Conservation (phyloP, 345 rosid genomes). For the Aethionema arabicum region DNA sequence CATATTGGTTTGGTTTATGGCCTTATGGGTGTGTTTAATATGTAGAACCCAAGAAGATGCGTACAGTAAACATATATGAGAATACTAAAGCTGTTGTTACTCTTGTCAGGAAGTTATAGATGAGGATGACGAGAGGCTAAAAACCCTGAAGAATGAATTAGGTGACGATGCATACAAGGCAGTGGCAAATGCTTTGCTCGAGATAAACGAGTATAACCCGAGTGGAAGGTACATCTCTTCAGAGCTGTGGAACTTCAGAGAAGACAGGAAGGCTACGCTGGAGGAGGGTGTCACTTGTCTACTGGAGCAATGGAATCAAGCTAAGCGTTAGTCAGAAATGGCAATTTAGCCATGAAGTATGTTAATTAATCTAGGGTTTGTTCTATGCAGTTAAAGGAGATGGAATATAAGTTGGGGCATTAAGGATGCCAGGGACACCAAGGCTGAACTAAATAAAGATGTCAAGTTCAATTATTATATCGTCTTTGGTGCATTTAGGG, state of each 20-base stretch:
- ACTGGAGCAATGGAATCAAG: conserved; percentile 50
- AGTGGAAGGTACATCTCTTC: conserved; percentile 83
- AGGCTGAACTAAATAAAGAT: background rate
- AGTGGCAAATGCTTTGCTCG: conserved; percentile 60
- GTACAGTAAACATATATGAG: background rate
- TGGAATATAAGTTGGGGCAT: background rate
- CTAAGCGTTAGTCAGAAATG: conserved; percentile 35
- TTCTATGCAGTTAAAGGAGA: conserved; percentile 20
- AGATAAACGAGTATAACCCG: conserved; percentile 86
- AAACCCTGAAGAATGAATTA: conserved; percentile 51
- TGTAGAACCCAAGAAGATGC: conserved; percentile 16
- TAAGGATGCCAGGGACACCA: background rate
- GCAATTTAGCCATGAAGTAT: background rate
- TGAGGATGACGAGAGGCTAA: conserved; percentile 65
- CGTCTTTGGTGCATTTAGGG: background rate
- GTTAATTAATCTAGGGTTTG: conserved; percentile 13
- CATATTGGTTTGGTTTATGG: conserved; percentile 9
- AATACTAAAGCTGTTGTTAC: conserved; percentile 10
- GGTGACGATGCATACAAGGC: conserved; percentile 60
- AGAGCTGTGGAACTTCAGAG: conserved; percentile 76
- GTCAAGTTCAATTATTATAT: background rate
- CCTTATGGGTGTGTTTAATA: conserved; percentile 13
- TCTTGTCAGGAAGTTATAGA: conserved; percentile 62
- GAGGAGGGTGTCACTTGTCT: conserved; percentile 60
- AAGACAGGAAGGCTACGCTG: conserved; percentile 62